phyloP scores from a whole-genome alignment of 2,329 filamentous ascomycete genomes.

The Achaetomium macrosporum region DNA sequence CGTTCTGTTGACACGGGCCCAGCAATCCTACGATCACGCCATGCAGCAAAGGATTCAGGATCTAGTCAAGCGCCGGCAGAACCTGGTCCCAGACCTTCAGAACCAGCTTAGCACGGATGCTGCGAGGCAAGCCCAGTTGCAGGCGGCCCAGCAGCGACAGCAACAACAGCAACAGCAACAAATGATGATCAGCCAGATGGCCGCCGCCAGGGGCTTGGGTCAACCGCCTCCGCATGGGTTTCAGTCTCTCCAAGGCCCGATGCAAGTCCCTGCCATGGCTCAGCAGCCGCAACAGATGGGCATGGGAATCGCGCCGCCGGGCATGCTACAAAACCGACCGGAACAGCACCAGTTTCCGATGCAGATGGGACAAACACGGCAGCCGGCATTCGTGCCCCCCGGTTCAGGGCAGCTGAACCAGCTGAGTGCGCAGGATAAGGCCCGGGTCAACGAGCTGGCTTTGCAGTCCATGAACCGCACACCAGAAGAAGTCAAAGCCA shows the following conservation, averaged over 20 bases:
- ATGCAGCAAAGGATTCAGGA: slow-evolving; percentile 44
- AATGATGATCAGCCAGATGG: slow-evolving; percentile 50
- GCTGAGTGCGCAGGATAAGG: slow-evolving; percentile 39
- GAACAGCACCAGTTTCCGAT: slow-evolving; percentile 37
- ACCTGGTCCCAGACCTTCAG: slow-evolving; percentile 44
- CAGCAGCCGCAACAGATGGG: slow-evolving; percentile 37
- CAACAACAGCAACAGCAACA: slow-evolving; percentile 39
- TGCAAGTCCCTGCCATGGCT: slow-evolving; percentile 49
- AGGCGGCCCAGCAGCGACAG: slow-evolving; percentile 27
- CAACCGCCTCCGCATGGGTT: slow-evolving; percentile 49
- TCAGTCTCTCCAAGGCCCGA: slow-evolving; percentile 52
- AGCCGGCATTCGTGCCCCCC: slow-evolving; percentile 28
- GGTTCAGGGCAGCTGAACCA: slow-evolving; percentile 32
- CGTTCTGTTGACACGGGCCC: slow-evolving; percentile 20
- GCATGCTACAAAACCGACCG: slow-evolving; percentile 37
- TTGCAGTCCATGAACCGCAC: slow-evolving; percentile 35
- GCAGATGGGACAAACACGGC: slow-evolving; percentile 31
- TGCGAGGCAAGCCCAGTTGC: slow-evolving; percentile 24
- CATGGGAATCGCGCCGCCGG: slow-evolving; percentile 39
- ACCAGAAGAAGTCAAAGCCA: slow-evolving; percentile 41
- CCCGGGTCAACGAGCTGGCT: slow-evolving; percentile 42
- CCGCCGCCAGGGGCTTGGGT: slow-evolving; percentile 40
- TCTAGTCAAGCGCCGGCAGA: slow-evolving; percentile 45
- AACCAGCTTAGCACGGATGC: slow-evolving; percentile 39
- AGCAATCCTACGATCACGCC: slow-evolving; percentile 47